phyloP scores from a whole-genome alignment of 2,329 filamentous ascomycete species.

The Xenoacremonium recifei region DNA sequence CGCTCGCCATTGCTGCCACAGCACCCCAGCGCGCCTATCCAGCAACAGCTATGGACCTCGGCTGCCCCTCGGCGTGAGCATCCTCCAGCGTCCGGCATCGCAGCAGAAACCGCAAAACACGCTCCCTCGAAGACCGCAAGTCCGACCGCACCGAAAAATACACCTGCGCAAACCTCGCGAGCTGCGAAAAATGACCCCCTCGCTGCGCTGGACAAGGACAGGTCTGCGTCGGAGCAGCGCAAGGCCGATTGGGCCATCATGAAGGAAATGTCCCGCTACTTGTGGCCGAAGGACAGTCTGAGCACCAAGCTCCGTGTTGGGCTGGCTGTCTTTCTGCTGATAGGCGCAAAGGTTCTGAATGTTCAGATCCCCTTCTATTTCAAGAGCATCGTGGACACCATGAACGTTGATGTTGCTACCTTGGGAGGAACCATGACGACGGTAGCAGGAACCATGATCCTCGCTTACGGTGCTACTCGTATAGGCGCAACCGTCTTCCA shows the following conservation, averaged over 20 bases:
- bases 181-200: conserved; percentile 31
- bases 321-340: conserved; percentile 76
- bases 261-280: conserved; percentile 92
- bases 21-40: conserved; percentile 21
- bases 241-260: conserved; percentile 99
- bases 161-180: conserved; percentile 15
- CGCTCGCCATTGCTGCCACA: conserved; percentile 30
- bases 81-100: conserved; percentile 13
- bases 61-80: conserved; percentile 27
- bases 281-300: conserved; percentile 85
- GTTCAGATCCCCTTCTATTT: conserved; percentile 99
- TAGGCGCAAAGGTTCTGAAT: conserved; percentile 93
- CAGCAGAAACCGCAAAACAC: conserved; percentile 17
- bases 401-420: conserved; percentile 92
- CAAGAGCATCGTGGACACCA: conserved; percentile 94
- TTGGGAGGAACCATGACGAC: conserved; percentile 86
- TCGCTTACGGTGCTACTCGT: conserved; percentile 87
- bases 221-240: conserved; percentile 79
- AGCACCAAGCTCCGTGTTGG: conserved; percentile 79
- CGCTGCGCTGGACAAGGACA: conserved; percentile 36
- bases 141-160: conserved; percentile 16
- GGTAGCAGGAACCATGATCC: conserved; percentile 86
- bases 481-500: conserved; percentile 89
- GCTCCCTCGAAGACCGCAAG: conserved; percentile 18
- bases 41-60: conserved; percentile 33